These are phyloP conservation scores for Collybiopsis confluens DNA, from an alignment of 768 basidiomycete species.

Conservation along the genomic window DNA sequence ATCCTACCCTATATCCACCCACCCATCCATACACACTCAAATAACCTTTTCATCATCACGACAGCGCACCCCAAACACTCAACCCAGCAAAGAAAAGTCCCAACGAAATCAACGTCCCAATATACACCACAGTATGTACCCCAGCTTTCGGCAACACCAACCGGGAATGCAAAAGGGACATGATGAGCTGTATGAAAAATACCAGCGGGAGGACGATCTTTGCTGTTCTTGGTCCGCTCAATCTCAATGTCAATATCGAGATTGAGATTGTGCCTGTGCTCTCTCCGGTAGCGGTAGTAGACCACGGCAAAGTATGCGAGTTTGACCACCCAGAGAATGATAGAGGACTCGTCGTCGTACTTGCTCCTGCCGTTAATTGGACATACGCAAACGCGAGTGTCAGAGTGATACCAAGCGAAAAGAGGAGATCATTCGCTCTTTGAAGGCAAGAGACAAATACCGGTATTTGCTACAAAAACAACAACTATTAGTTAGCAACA, in stretches of 20 bases:
- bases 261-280: too few relatives aligned
- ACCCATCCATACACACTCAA: background rate
- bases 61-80: constrained; percentile 67
- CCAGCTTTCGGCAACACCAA: constrained; percentile 67
- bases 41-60: constrained; percentile 20
- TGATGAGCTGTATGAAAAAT: constrained; percentile 44
- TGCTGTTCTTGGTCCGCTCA: constrained; percentile 23
- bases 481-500: background rate
- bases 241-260: too few relatives aligned
- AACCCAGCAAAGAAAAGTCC: constrained; percentile 71
- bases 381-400: constrained; percentile 60
- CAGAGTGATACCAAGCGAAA: constrained; percentile 65
- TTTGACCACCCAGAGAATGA: too few relatives aligned
- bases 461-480: constrained; percentile 58
- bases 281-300: background rate
- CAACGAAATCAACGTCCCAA: constrained; percentile 59
- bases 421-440: constrained; percentile 67
- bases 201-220: constrained; percentile 30
- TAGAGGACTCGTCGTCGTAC: too few relatives aligned
- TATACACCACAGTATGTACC: constrained; percentile 72
- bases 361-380: constrained; percentile 36
- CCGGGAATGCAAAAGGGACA: constrained; percentile 65
- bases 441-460: constrained; percentile 76
- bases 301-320: constrained; percentile 2
- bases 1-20: too few relatives aligned